These are phyloP conservation scores for Lichtheimia hyalospora DNA, from an alignment of 371 early-diverging fungal genomes.

Conservation along the genomic window DNA sequence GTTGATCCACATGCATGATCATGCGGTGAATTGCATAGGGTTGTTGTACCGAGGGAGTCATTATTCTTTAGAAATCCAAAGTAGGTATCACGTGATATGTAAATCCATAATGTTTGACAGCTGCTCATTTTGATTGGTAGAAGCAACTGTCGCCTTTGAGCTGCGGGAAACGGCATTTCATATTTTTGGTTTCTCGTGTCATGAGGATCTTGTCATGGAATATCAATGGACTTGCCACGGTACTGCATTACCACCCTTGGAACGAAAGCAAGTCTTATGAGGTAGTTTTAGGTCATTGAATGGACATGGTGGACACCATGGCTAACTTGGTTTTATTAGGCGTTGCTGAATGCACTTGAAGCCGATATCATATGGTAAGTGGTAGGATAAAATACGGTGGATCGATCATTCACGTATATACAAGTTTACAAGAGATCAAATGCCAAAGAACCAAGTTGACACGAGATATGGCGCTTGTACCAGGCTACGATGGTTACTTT, in stretches of 20 bases:
- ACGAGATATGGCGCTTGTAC: conserved; percentile 63
- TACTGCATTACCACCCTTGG: conserved; percentile 64
- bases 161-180: too few species aligned
- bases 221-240: conserved; percentile 62
- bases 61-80: too few species aligned
- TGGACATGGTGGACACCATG: not conserved
- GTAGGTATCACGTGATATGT: too few species aligned
- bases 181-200: not conserved
- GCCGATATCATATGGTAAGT: conserved; percentile 73
- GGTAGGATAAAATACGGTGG: not conserved
- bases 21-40: too few species aligned
- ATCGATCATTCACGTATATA: not conserved
- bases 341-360: conserved; percentile 54
- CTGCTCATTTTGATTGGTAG: too few species aligned
- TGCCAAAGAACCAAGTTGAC: conserved; percentile 59
- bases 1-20: too few species aligned
- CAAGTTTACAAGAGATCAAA: conserved; percentile 80
- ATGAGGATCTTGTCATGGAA: conserved; percentile 71
- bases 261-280: conserved; percentile 50
- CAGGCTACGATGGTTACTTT: conserved; percentile 78
- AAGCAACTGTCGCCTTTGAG: too few species aligned
- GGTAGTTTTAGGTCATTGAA: conserved; percentile 20
- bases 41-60: too few species aligned
- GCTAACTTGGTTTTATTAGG: conserved; percentile 23
- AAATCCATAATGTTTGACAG: too few species aligned